Percentiles rank a stretch among this genome's conserved stretches.
Conservation (phyloP, 805 yeast species). For the Dipodascopsis tothii region DNA sequence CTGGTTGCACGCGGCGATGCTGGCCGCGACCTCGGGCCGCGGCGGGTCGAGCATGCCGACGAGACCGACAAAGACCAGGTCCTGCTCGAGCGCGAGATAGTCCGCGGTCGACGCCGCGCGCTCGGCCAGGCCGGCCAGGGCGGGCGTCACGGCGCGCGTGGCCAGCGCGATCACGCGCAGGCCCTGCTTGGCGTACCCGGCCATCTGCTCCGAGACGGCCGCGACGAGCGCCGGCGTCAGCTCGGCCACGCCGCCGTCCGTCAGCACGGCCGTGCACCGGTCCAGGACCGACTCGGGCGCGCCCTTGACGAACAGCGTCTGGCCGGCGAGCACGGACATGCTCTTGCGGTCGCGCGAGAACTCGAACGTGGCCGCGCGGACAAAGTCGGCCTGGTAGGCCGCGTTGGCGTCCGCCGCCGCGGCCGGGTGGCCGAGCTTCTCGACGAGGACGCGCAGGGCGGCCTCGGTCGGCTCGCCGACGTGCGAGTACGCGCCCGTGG, state of each 20-base stretch:
- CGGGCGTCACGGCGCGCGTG: constrained; percentile 23
- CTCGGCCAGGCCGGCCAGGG: constrained; percentile 4
- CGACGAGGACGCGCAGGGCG: constrained; percentile 39
- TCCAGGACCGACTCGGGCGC: constrained; percentile 47
- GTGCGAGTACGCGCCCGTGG: constrained; percentile 29
- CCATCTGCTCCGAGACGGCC: constrained; percentile 34
- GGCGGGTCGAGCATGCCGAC: constrained; percentile 48
- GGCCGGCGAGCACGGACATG: constrained; percentile 41
- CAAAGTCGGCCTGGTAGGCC: constrained; percentile 15
- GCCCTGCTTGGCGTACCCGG: constrained; percentile 38
- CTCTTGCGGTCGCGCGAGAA: constrained; percentile 45
- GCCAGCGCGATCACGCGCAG: constrained; percentile 45
- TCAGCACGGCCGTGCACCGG: constrained; percentile 32
- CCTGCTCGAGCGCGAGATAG: constrained; percentile 33
- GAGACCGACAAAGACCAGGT: constrained; percentile 38
- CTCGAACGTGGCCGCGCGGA: constrained; percentile 36
- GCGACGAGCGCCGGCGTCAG: constrained; percentile 33
- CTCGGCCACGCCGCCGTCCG: constrained; percentile 25
- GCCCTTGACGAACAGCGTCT: constrained; percentile 41
- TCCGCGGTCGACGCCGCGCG: constrained; percentile 23
- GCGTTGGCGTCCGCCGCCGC: constrained; percentile 13
- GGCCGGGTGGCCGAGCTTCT: constrained; percentile 31
- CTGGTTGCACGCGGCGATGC: constrained; percentile 38
- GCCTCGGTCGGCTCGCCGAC: constrained; percentile 54
- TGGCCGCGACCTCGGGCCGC: constrained; percentile 38